Evolutionary conservation across 108 stramenopile genomes (phyloP), one percentile per base, ranked within the genome.

Genomic region (Hondaea fermentalgiana): DNA sequence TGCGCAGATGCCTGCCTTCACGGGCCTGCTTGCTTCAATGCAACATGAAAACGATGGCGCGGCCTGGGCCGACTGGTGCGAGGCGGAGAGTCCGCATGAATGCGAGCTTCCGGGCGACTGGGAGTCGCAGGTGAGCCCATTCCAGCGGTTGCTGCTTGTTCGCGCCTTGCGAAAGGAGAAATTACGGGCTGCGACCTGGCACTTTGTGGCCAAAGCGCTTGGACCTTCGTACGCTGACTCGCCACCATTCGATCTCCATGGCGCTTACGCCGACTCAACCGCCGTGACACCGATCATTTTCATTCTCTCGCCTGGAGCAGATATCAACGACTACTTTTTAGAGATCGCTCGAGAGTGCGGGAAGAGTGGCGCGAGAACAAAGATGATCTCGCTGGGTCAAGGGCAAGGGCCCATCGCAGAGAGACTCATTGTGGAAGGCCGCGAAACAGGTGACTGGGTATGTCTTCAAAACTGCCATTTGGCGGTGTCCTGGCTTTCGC

Each of bases 391-490:
- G 14, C 90, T 94, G 23, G 93, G 93, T 17, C 93, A 92, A 47
- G 93, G 93, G 23, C 93, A 94, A 28, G 93, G 93, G 3, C 90
- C 92, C 47, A 51, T 90, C 35, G 93, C 93, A 4, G 93, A 93
- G 45, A 49, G 72, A 44, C 28, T 90, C 14, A 93, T 94, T 49
- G 90, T 21, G 71, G 90, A 87, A 59, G 89, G 72, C 55, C 88
- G 92, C 53, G 89, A 47, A 87, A 57, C 23, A 47, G 95, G 95
- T 58, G 91, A 92, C 51, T 95, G 95, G 95, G 95, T 95, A 16
- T 94, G 93, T 88, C 90, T 95, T n/a, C 95, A 95, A 90, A 95
- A 95, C 91, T 94, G 93, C 88, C 94, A 94, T 57, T 69, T 94
- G 43, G 94, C 88, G 47, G 89, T 94, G 5, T 93, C 93, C 19